Evolutionary conservation across 805 yeast genomes (phyloP), one percentile per base, ranked within the genome.

Genomic region (Ogataea trehalophila): DNA sequence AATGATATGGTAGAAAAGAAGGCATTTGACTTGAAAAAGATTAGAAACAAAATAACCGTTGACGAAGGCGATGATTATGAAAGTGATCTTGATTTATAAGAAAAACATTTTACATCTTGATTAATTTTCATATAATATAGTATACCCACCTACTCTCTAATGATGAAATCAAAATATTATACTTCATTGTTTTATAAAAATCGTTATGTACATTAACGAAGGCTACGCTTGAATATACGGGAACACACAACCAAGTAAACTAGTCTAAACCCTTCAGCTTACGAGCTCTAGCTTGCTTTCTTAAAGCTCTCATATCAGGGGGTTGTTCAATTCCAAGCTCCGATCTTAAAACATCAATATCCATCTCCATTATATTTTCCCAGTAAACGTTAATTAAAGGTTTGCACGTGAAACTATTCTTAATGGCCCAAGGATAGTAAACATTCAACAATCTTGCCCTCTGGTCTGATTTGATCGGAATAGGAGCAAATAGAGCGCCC

Each of bases 401-500:
- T 58, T 83, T 82, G 44, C 89, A 78, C 47, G 79, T 73, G 44
- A 82, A 67, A 2, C 97, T 96, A 47, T 85, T 83, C 41, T 72
- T 68, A 29, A 87, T 59, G 2, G 95, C 95, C 97, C 96, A 90
- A 3, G 96, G 96, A 55, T 89, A 77, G 62, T 87, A 92, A 13
- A 85, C 77, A 35, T 79, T 77, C 48, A 77, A 70, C 52, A 92
- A 73, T 43, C 91, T 71, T 46, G 75, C 68, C 49, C 82, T 80
- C 58, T 88, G 90, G 43, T 75, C 71, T 2, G 74, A 67, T 46
- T 78, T 81, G 48, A 92, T 74, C 51, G 91, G 77, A 58, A 85
- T 75, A 1, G 97, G 97, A 4, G 97, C 96, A 53, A 89, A 77
- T n/a, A 87, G 57, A 0, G 96, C 91, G 0, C 97, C 97, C 43